Evolutionary conservation across 305 asterid species (phyloP), one percentile per base, ranked within the genome.

Genomic region (Andrographis paniculata): DNA sequence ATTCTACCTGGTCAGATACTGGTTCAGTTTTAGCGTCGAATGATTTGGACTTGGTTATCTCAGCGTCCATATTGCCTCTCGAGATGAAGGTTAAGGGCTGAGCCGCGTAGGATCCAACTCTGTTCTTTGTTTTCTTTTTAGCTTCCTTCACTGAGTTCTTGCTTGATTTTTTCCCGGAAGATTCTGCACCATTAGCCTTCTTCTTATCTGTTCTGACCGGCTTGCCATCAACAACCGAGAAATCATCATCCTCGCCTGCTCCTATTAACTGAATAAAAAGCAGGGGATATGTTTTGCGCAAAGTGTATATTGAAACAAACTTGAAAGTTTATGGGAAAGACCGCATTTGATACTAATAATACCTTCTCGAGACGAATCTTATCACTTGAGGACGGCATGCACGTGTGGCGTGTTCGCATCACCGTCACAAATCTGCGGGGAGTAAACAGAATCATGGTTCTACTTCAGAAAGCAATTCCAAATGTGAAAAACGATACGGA

Each of bases 81-180:
- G 99, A 80, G 45, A 91, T 63, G 21, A 91, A 91, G 48, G 96
- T 73, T 43, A 86, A 64, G 9, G 96, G 96, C 76, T 75, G 93
- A 53, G 85, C 63, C 31, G 88, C 73, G 37, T 69, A 91, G 12
- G 95, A 73, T 48, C 78, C 87, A 14, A 60, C 50, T 74, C n/a
- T n/a, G n/a, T 73, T 82, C 54, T 66, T 67, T 42, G 60, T 36
- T 44, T 62, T 78, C 56, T 50, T 71, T 58, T 64, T 72, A 48
- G 53, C 27, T 58, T 76, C 84, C 59, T 62, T 72, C 14, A 61
- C 58, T 10, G 52, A 53, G 53, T 47, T 66, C 59, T 53, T 65
- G 16, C 53, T 56, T 35, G 65, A n/a, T 59, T 65, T 72, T 45
- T 65, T 63, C 59, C 53, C 55, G 28, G 70, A 59, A 63, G 73